phyloP scores from a whole-genome alignment of 2,329 filamentous ascomycete species.

The Calonectria honghensis region DNA sequence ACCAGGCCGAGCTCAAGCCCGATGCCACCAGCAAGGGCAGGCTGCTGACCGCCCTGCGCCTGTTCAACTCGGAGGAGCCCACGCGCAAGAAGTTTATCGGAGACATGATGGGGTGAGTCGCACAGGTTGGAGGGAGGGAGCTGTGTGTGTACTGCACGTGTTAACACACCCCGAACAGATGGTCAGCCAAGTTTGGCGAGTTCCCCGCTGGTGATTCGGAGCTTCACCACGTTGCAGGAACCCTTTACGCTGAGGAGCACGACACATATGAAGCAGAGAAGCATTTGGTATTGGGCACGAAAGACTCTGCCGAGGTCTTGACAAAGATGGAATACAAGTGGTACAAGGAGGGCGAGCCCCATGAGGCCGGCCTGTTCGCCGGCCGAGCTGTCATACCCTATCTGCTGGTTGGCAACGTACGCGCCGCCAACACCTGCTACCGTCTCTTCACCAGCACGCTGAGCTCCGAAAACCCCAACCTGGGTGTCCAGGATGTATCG shows the following conservation, averaged over 20 bases:
- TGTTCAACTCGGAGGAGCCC: conserved; percentile 89
- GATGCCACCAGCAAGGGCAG: conserved; percentile 85
- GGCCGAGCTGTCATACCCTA: conserved; percentile 93
- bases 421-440: conserved; percentile 89
- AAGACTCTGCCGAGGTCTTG: conserved; percentile 88
- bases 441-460: conserved; percentile 74
- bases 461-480: conserved; percentile 65
- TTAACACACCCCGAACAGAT: conserved; percentile 64
- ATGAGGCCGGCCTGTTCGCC: conserved; percentile 90
- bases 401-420: conserved; percentile 91
- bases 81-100: conserved; percentile 94
- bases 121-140: conserved; percentile 36
- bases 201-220: conserved; percentile 95
- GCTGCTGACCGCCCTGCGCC: conserved; percentile 84
- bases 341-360: conserved; percentile 92
- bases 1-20: conserved; percentile 86
- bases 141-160: not conserved
- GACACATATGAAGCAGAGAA: conserved; percentile 95
- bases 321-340: conserved; percentile 92
- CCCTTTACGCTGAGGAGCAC: conserved; percentile 92
- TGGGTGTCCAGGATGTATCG: conserved; percentile 88
- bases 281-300: conserved; percentile 91
- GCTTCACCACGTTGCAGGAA: conserved; percentile 92
- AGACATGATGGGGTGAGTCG: conserved; percentile 85
- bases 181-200: conserved; percentile 90